Conservation (phyloP, 306 rosid genomes). For the Acacia melanoxylon region DNA sequence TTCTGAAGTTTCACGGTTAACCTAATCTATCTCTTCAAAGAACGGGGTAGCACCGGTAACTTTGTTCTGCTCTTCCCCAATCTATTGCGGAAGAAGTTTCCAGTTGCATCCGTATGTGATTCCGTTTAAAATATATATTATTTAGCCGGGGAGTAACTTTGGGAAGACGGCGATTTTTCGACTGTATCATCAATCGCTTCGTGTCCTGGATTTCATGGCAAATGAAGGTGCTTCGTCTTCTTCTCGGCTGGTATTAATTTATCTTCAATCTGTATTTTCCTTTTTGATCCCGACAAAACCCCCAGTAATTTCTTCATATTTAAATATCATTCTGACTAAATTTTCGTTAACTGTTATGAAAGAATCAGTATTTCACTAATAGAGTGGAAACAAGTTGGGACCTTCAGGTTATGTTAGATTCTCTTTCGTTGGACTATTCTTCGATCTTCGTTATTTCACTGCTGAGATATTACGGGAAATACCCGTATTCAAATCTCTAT, state of each 20-base stretch:
- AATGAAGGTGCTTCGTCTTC: slow-evolving; percentile 29
- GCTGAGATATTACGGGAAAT: not conserved
- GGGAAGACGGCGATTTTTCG: not conserved
- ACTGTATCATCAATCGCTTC: not conserved
- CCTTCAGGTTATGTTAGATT: slow-evolving; percentile 42
- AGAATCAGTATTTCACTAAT: not conserved
- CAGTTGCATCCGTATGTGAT: no score
- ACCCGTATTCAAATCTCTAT: not conserved
- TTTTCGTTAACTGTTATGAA: not conserved
- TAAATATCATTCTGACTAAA: not conserved
- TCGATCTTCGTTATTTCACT: not conserved
- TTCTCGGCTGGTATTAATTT: slow-evolving; percentile 25
- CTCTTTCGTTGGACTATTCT: not conserved
- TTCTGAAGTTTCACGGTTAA: no score
- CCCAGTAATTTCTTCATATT: not conserved
- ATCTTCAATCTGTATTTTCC: not conserved
- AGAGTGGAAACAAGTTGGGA: slow-evolving; percentile 19
- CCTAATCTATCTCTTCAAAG: no score
- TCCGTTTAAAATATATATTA: not conserved
- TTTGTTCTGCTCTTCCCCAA: no score
- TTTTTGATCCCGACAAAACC: not conserved
- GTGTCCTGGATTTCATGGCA: not conserved
- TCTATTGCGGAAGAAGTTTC: no score
- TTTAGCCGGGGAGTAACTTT: not conserved
- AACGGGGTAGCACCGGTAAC: no score